Percentiles rank a stretch among this genome's conserved stretches.
phyloP scores from a whole-genome alignment of 1,139 yeast species.

The Debaryomyces coudertii region DNA sequence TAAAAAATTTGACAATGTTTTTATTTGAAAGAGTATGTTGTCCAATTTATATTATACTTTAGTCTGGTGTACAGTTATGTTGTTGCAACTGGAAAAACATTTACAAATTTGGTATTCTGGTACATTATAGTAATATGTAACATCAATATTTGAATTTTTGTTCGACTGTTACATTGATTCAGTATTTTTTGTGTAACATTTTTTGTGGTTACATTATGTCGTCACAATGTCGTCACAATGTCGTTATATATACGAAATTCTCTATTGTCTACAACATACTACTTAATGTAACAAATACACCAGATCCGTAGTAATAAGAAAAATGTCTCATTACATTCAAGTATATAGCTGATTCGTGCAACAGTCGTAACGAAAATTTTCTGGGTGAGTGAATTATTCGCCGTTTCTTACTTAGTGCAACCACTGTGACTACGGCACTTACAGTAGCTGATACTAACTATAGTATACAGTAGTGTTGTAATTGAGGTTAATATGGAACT shows the following conservation, averaged over 20 bases:
- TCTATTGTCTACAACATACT: background rate
- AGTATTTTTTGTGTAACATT: constrained; percentile 3
- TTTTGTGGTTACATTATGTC: constrained; percentile 8
- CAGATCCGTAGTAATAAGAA: too few species aligned
- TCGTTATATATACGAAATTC: background rate
- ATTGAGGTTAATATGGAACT: background rate
- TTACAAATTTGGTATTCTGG: background rate
- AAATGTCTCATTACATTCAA: background rate
- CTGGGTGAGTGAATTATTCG: too few species aligned
- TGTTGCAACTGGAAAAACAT: background rate
- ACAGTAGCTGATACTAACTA: background rate
- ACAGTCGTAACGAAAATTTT: too few species aligned
- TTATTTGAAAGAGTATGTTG: background rate
- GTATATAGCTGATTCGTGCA: background rate
- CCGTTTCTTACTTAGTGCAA: background rate
- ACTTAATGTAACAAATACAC: background rate
- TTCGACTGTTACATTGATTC: constrained; percentile 7
- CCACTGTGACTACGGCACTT: background rate
- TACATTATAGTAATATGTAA: constrained; percentile 3
- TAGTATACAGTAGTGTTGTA: background rate
- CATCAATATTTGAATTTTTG: constrained; percentile 1
- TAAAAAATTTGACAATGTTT: background rate
- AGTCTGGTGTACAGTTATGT: background rate
- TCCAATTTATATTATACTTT: constrained; percentile 2
- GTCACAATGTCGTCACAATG: background rate